These are phyloP conservation scores for Agroathelia rolfsii DNA, from an alignment of 1,284 basidiomycete genomes.

Conservation along the genomic window DNA sequence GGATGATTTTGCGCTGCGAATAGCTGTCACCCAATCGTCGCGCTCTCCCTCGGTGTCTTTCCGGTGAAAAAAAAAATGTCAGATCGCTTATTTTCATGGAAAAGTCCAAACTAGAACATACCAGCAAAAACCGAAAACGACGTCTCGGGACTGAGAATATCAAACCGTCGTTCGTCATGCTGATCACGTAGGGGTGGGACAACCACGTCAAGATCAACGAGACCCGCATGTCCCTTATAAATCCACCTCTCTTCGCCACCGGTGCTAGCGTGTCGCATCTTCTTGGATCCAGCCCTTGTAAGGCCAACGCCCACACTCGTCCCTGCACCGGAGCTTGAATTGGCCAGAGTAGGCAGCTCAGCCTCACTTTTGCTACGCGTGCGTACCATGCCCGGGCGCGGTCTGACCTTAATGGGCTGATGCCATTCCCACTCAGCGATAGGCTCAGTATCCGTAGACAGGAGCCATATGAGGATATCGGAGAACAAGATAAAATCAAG, in stretches of 20 bases:
- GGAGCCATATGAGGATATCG: slow-evolving; percentile 73
- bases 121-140: slow-evolving; percentile 72
- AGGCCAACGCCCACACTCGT: too few relatives aligned
- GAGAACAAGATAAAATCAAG: slow-evolving; percentile 75
- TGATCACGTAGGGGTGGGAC: slow-evolving; percentile 38
- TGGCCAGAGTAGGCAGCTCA: slow-evolving; percentile 31
- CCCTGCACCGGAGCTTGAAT: too few relatives aligned
- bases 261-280: slow-evolving; percentile 30
- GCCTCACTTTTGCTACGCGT: slow-evolving; percentile 54
- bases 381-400: slow-evolving; percentile 30
- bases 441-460: slow-evolving; percentile 32
- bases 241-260: slow-evolving; percentile 51
- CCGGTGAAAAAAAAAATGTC: not conserved
- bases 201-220: slow-evolving; percentile 73
- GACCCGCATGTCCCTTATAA: slow-evolving; percentile 56
- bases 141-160: slow-evolving; percentile 65
- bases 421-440: too few relatives aligned
- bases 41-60: slow-evolving; percentile 48
- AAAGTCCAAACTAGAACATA: slow-evolving; percentile 22
- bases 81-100: too few relatives aligned
- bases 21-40: slow-evolving; percentile 59
- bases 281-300: too few relatives aligned
- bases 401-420: slow-evolving; percentile 10
- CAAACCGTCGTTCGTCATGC: slow-evolving; percentile 46
- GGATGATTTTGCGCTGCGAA: slow-evolving; percentile 66